Base-by-base conservation (phyloP, 2,329 filamentous ascomycete species). In the Ascochyta viciae-villosae region DNA sequence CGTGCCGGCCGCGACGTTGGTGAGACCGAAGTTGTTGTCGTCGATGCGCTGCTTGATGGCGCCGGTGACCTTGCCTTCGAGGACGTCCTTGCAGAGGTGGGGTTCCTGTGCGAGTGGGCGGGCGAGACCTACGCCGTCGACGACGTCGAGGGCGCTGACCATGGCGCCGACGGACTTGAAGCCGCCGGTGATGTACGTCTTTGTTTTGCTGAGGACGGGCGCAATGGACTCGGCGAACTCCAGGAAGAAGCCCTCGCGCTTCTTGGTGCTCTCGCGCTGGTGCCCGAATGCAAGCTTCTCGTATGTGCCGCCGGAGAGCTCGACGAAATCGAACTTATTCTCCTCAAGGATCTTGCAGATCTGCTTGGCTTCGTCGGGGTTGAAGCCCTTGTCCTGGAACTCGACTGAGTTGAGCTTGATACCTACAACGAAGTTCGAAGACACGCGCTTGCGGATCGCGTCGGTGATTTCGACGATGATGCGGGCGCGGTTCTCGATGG, bases 401-500 rank as follows among this genome's bases (percentile, higher is more conserved):
- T 84, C 82, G 42, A 83, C 81, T n/a, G 74, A 78, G 76, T 86
- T 86, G 61, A 87, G 74, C 75, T 87, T 87, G 73, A 87, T 84
- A 40, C 80, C 78, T 10, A 86, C 60, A 35, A 81, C 71, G 63
- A 85, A 82, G 31, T 46, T 60, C 1, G 70, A 47, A 0, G 67
- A 66, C 9, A 74, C 75, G 34, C 74, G 74, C 47, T 67, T 63
- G 40, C 75, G 75, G 29, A 79, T 63, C 47, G 70, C 77, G 27
- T 72, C 56, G 2, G 73, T 73, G 37, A 80, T 76, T 47, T 80
- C 78, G 41, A 74, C 61, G 51, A 79, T 74, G 31, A 80, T 53
- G 8, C 78, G 74, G 0, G 76, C 69, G 45, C 78, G 77, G 67
- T 80, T 80, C 60, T 75, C 72, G 29, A 79, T 65, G n/a, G 64